Evolutionary conservation across 176 grass and related monocot species (phyloP), one percentile per base, ranked within the genome.

Genomic region (Eragrostis nindensis): DNA sequence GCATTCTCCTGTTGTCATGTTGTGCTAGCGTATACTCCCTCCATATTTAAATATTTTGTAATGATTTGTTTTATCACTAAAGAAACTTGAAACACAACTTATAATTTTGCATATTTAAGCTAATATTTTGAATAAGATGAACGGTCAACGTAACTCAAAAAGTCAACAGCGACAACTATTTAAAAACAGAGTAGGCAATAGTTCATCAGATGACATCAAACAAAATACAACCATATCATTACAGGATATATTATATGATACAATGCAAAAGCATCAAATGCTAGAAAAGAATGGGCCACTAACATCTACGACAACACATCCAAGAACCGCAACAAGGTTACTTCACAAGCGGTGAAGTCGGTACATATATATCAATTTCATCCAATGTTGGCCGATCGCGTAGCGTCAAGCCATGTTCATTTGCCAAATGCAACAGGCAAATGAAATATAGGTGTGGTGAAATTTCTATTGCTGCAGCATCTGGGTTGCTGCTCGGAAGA

Each of bases 391-490:
- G 78, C 27, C 71, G 74, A 50, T 91, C 92, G 12, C 65, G 42
- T 14, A 98, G 68, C 24, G 54, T 85, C 62, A 98, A 82, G 55
- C 67, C 26, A 70, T 98, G 90, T 48, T 98, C 96, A 44, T 98
- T 98, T 57, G 92, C 96, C 68, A 98, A 81, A 74, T 98, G 96
- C 76, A 98, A 71, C 24, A 98, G 88, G 76, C 96, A 98, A 62
- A 98, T 98, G 88, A 98, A 95, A 69, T 93, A 91, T 21, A 98
- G 79, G 79, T 95, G 96, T 4, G 90, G 90, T 3, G 92, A 98
- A 60, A 98, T 93, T 57, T 98, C 92, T 4, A 84, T 85, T n/a
- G 73, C 43, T 47, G 84, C 27, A 79, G 68, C 77, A 70, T 82
- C 80, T 10, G 75, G 66, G 47, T 80, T 91, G 77, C 90, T 85